Evolutionary conservation across 1,284 basidiomycete genomes (phyloP), one percentile per base, ranked within the genome.

Genomic region (Apiotrichum montevideense): DNA sequence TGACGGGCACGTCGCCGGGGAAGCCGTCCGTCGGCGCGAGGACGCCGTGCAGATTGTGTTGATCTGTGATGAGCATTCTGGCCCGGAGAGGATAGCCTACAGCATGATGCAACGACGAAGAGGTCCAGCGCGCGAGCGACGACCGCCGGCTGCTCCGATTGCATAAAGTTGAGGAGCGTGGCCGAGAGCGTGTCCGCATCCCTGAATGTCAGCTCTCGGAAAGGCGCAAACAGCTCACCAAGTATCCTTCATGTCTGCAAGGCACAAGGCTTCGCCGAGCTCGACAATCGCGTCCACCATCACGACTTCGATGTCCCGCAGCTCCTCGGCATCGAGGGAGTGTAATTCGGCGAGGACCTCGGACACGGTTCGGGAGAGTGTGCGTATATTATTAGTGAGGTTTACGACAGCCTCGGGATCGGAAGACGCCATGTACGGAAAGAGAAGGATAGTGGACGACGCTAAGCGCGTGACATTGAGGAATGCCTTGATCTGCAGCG

Each of bases 21-120:
- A 48, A 35, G 4, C 42, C 33, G n/a, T 56, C 54, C 1, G 46
- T 29, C 15, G 55, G 51, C 33, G 51, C 54, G 37, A 58, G 41
- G 13, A 72, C 54, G 1, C 58, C 45, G 14, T 66, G 63, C 59
- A 71, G 71, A 65, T 70, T 47, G 65, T 70, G 21, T 63, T 66
- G 21, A 63, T 63, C 46, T 70, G 67, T 53, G 61, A 63, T 69
- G 32, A 62, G 64, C 59, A 29, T n/a, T 15, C n/a, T 21, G 41
- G 5, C 2, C 21, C 2, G 4, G 3, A 14, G 2, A 21, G 39
- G 1, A 34, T 11, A 11, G 63, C 72, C 63, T 43, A 74, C 72
- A 61, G 41, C 59, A 63, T 2, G 69, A 51, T 4, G 71, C 71
- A 6, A 63, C 48, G 11, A 56, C 63, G 44, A 73, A 68, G 32